These are phyloP conservation scores for Pascua guehoae DNA, from an alignment of 1,284 basidiomycete genomes.

Conservation along the genomic window DNA sequence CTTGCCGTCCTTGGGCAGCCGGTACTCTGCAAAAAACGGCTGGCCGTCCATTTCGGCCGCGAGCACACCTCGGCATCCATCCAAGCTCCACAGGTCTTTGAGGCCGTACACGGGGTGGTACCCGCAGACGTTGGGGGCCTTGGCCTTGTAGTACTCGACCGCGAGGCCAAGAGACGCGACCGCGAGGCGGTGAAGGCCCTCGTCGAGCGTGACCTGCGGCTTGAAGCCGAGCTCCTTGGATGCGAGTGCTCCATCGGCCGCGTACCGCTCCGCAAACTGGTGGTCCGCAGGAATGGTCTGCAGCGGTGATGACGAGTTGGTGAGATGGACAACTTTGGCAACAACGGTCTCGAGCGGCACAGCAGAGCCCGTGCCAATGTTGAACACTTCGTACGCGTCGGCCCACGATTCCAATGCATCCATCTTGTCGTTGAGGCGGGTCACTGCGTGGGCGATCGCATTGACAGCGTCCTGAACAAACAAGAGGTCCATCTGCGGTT, in stretches of 20 bases:
- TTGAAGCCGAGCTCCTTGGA: conserved; percentile 17
- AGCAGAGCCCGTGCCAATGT: conserved; percentile 20
- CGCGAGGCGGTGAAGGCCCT: conserved; percentile 22
- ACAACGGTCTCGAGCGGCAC: conserved; percentile 19
- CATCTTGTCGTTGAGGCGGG: conserved; percentile 5
- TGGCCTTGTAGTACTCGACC: conserved; percentile 8
- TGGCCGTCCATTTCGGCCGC: conserved; percentile 14
- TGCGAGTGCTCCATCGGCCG: conserved; percentile 16
- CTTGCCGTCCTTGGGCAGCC: conserved; percentile 5
- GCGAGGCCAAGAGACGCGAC: conserved; percentile 12
- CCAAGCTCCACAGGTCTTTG: conserved; percentile 16
- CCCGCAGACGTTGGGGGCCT: conserved; percentile 9
- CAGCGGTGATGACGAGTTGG: conserved; percentile 28
- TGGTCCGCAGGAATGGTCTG: conserved; percentile 23
- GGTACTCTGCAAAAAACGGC: conserved; percentile 13
- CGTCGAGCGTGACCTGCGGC: conserved; percentile 21
- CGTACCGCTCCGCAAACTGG: conserved; percentile 22
- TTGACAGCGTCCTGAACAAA: conserved; percentile 29
- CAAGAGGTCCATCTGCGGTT: conserved; percentile 15
- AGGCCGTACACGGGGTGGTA: conserved; percentile 2
- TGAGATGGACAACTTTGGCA: conserved; percentile 21
- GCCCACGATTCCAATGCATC: background rate
- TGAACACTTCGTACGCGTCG: conserved; percentile 21
- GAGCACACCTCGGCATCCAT: conserved; percentile 24
- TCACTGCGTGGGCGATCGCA: conserved; percentile 23